Conservation (phyloP, 257 asterid genomes). For the Schizonepeta tenuifolia region DNA sequence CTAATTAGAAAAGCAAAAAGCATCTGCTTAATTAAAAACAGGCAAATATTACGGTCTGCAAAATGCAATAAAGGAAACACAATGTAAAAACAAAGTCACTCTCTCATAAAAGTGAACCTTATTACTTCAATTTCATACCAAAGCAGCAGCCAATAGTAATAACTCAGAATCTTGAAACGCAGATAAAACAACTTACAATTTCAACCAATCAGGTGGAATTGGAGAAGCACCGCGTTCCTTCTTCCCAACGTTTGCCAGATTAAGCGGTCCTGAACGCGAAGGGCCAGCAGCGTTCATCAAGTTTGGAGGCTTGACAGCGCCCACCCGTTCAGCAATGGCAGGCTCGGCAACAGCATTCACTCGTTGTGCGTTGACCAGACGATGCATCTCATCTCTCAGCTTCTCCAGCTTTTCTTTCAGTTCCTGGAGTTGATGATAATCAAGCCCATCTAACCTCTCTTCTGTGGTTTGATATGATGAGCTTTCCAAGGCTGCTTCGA, state of each 20-base stretch:
- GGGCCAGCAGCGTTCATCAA: background rate
- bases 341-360: background rate
- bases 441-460: conserved; percentile 28
- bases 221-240: conserved; percentile 22
- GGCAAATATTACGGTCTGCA: background rate
- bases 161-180: background rate
- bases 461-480: conserved; percentile 18
- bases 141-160: background rate
- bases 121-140: conserved; percentile 23
- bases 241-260: conserved; percentile 27
- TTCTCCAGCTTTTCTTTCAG: conserved; percentile 39
- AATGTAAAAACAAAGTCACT: background rate
- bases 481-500: conserved; percentile 34
- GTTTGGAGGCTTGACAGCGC: conserved; percentile 1
- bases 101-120: conserved; percentile 20
- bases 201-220: conserved; percentile 45
- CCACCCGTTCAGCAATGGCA: background rate
- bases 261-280: background rate
- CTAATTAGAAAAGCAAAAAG: background rate
- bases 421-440: conserved; percentile 32
- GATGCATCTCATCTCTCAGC: conserved; percentile 18
- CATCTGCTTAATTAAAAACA: background rate
- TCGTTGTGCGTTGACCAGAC: conserved; percentile 11
- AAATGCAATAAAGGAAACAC: conserved; percentile 17
- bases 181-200: conserved; percentile 7